These are phyloP conservation scores for Adiantum capillusveneris DNA, from an alignment of 75 land plant genomes.

Conservation along the genomic window DNA sequence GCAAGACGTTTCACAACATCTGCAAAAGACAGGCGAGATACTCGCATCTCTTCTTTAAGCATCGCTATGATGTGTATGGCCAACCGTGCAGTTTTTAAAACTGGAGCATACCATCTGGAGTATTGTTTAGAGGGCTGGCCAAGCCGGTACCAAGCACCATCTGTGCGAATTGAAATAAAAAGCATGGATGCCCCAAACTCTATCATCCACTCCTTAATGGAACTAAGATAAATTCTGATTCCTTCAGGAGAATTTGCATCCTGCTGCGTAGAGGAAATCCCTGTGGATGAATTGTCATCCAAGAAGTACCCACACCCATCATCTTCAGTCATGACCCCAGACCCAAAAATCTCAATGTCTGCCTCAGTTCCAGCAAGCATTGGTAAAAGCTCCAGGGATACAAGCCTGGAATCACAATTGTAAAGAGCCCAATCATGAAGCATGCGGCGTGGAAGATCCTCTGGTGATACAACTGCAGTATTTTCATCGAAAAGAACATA, in stretches of 20 bases:
- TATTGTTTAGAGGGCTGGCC: constrained; percentile 90
- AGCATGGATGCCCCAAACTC: constrained; percentile 85
- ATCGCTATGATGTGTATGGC: constrained; percentile 71
- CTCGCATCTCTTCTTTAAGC: constrained; percentile 73
- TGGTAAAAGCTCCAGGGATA: constrained; percentile 86
- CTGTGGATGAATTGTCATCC: constrained; percentile 27
- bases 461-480: constrained; percentile 18
- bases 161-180: constrained; percentile 72
- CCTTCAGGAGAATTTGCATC: constrained; percentile 31
- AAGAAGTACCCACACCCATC: constrained; percentile 76
- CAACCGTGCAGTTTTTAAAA: constrained; percentile 74
- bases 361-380: constrained; percentile 78
- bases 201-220: constrained; percentile 96
- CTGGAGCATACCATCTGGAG: constrained; percentile 82
- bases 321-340: constrained; percentile 78
- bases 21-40: constrained; percentile 65
- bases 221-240: constrained; percentile 76
- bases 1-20: constrained; percentile 68
- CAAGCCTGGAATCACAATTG: constrained; percentile 80
- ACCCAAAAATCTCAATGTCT: constrained; percentile 84
- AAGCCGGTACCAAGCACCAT: constrained; percentile 88
- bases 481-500: constrained; percentile 64
- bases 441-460: constrained; percentile 59
- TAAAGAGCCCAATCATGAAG: constrained; percentile 92
- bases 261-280: constrained; percentile 21